Evolutionary conservation across 148 eudicot species (phyloP), one percentile per base, ranked within the genome.

Genomic region (Spergularia bocconei): DNA sequence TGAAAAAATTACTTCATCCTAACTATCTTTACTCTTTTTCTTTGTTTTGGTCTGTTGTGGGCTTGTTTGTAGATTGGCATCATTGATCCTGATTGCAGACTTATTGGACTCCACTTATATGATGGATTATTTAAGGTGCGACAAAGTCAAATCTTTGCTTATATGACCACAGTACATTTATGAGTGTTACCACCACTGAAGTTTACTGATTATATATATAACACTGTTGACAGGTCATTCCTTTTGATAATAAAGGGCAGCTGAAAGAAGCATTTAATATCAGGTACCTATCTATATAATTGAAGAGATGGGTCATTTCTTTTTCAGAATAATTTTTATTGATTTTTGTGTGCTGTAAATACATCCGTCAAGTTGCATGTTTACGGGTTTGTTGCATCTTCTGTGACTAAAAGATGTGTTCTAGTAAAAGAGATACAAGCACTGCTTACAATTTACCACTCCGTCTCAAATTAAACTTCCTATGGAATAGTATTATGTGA

Each of bases 21-120:
- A 44, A 71, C 16, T 56, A 47, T 13, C 75, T 19, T 50, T 23
- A 23, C 67, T 17, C 25, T 57, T n/a, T 57, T 51, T 47, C 44
- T 55, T 39, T 63, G 52, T 21, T 29, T 47, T 63, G 36, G 17
- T 55, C 13, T 73, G 56, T 1, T 25, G 36, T 57, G 71, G 68
- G 29, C 59, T 39, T 60, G 21, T 70, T 60, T 59, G 59, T 79
- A 95, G 97, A 95, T 92, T 80, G 98, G 98, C 78, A 92, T 95
- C 75, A 90, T 95, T 71, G 98, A 95, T 81, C 98, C 98, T 68
- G 97, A 95, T 80, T 95, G 98, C 90, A 95, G 97, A 87, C 81
- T 95, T 77, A 95, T 95, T 83, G 98, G 98, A 44, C 97, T 95
- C 50, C 97, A 95, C 82, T 82, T 95, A 23, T 95, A 95, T 74